Percentiles rank a stretch among this genome's conserved stretches.
Evolutionary conservation across 2,329 filamentous ascomycete species (phyloP).

Genomic region (Capronia coronata): DNA sequence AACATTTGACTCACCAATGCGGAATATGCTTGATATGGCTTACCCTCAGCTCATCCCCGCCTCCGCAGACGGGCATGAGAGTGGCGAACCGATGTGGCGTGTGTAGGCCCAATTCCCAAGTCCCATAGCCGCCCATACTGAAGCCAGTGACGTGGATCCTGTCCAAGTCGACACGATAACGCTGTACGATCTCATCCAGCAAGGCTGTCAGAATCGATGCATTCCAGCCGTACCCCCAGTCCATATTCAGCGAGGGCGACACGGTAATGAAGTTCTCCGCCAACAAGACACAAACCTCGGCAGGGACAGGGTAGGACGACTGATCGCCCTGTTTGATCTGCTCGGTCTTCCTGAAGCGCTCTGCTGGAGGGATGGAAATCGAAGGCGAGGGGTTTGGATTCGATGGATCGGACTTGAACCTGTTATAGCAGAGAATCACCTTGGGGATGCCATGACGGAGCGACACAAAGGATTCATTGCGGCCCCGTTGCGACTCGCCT

Average conservation of each 20-base stretch:
- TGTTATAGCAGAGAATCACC: conserved; percentile 22
- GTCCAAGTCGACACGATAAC: conserved; percentile 17
- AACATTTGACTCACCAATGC: conserved; percentile 15
- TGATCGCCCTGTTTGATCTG: conserved; percentile 13
- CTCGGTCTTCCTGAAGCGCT: conserved; percentile 5
- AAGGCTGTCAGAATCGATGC: conserved; percentile 16
- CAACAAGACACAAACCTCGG: conserved; percentile 12
- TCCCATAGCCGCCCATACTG: conserved; percentile 22
- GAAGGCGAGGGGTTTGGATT: conserved; percentile 1
- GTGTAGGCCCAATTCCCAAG: conserved; percentile 17
- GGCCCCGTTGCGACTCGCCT: conserved; percentile 15
- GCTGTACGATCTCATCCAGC: conserved; percentile 20
- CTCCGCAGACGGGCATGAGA: conserved; percentile 18
- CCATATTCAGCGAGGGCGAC: conserved; percentile 20
- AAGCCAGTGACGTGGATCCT: conserved; percentile 21
- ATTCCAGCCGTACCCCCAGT: conserved; percentile 20
- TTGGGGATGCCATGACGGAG: conserved; percentile 20
- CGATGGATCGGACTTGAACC: conserved; percentile 11
- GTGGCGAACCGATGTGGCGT: conserved; percentile 19
- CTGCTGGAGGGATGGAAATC: conserved; percentile 14
- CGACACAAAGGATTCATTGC: conserved; percentile 14
- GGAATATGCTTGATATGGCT: conserved; percentile 18
- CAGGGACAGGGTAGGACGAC: conserved; percentile 12
- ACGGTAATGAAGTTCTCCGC: conserved; percentile 22
- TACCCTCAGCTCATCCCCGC: conserved; percentile 12